phyloP scores from a whole-genome alignment of 768 basidiomycete species.

The Austroboletus festivus region DNA sequence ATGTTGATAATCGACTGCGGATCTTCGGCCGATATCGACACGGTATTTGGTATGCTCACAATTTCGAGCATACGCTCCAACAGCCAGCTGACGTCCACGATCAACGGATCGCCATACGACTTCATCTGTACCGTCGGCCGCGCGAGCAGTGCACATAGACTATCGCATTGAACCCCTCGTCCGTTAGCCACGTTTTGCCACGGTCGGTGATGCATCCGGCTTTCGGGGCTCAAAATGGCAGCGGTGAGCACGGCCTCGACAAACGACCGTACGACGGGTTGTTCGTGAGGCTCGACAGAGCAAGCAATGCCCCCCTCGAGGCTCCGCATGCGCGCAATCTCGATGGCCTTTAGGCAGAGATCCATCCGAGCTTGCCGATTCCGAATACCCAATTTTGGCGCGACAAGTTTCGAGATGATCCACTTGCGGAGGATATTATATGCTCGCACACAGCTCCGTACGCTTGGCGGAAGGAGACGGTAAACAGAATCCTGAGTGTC shows the following conservation, averaged over 20 bases:
- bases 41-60: constrained; percentile 67
- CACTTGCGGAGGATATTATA: constrained; percentile 77
- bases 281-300: constrained; percentile 43
- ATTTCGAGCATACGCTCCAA: constrained; percentile 80
- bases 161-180: constrained; percentile 62
- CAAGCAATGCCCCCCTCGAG: constrained; percentile 35
- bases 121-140: constrained; percentile 46
- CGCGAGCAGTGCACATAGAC: constrained; percentile 53
- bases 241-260: constrained; percentile 74
- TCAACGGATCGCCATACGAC: constrained; percentile 49
- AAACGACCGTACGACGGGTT: constrained; percentile 72
- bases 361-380: constrained; percentile 73
- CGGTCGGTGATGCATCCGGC: constrained; percentile 71
- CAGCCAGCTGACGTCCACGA: constrained; percentile 80
- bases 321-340: constrained; percentile 65
- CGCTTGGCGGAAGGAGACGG: constrained; percentile 68
- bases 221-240: constrained; percentile 76
- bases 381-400: constrained; percentile 59
- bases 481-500: constrained; percentile 72
- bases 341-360: constrained; percentile 64
- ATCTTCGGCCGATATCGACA: constrained; percentile 53
- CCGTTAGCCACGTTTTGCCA: constrained; percentile 71
- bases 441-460: constrained; percentile 75
- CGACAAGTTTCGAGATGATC: constrained; percentile 67
- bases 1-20: constrained; percentile 68